Percentiles rank a stretch among this genome's conserved stretches.
phyloP scores from a whole-genome alignment of 805 yeast species.

The Crinitomyces ghanaensis region DNA sequence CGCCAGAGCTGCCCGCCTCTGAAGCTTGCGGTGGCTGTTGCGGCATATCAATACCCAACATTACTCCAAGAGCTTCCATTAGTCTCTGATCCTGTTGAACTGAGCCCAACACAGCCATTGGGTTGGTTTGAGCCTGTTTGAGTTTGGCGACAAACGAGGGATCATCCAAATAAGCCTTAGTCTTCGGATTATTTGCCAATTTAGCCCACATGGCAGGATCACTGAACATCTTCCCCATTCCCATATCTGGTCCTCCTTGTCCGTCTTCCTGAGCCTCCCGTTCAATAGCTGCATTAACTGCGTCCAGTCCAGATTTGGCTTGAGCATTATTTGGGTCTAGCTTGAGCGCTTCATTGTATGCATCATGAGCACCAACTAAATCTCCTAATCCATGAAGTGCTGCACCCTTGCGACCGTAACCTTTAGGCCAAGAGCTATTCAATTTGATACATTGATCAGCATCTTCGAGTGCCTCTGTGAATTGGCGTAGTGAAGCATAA shows the following conservation, averaged over 20 bases:
- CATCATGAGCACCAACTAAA: conserved; percentile 57
- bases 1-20: conserved; percentile 7
- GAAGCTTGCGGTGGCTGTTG: conserved; percentile 1
- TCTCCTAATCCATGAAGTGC: conserved; percentile 83
- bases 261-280: conserved; percentile 35
- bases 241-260: conserved; percentile 53
- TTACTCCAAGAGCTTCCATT: conserved; percentile 77
- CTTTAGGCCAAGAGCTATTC: conserved; percentile 89
- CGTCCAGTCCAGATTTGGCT: conserved; percentile 71
- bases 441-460: conserved; percentile 75
- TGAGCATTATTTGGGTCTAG: conserved; percentile 72
- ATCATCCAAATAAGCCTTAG: conserved; percentile 77
- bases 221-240: conserved; percentile 63
- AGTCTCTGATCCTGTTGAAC: conserved; percentile 73
- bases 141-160: conserved; percentile 70
- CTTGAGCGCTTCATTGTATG: conserved; percentile 70
- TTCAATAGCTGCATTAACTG: conserved; percentile 52
- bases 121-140: conserved; percentile 43
- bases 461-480: conserved; percentile 64
- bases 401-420: conserved; percentile 86
- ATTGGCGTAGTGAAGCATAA: conserved; percentile 69
- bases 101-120: conserved; percentile 58
- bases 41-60: conserved; percentile 56
- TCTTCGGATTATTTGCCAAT: conserved; percentile 73
- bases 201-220: conserved; percentile 72